A percentile compares a stretch with the other conserved stretches of the same genome.
phyloP scores from a whole-genome alignment of 208 protist genomes.

The Trypanosoma avium region DNA sequence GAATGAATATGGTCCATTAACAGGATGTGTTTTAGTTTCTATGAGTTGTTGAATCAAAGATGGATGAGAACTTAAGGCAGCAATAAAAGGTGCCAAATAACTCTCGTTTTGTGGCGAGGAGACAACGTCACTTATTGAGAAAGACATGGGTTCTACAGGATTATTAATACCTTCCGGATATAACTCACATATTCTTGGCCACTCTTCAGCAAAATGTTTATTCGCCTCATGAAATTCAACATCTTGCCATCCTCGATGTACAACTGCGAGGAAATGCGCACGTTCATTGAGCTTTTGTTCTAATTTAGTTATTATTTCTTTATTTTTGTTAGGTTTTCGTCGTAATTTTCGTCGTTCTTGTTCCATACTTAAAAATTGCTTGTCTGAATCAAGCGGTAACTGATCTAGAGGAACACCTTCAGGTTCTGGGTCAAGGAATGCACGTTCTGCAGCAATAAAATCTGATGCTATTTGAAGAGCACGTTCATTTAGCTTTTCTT shows the following conservation, averaged over 20 bases:
- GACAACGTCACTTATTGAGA: slow-evolving; percentile 29
- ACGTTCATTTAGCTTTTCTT: slow-evolving; percentile 51
- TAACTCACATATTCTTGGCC: slow-evolving; percentile 75
- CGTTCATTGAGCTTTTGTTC: slow-evolving; percentile 60
- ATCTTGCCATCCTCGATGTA: slow-evolving; percentile 80
- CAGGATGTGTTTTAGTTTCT: slow-evolving; percentile 47
- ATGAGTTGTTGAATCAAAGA: slow-evolving; percentile 73
- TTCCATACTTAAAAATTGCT: slow-evolving; percentile 69
- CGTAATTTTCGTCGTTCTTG: slow-evolving; percentile 61
- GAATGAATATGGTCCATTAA: slow-evolving; percentile 81
- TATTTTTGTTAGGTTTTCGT: slow-evolving; percentile 32
- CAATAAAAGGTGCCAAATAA: slow-evolving; percentile 79
- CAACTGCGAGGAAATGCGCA: slow-evolving; percentile 58
- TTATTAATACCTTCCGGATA: slow-evolving; percentile 62
- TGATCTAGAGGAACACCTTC: slow-evolving; percentile 64
- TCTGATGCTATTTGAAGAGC: slow-evolving; percentile 54
- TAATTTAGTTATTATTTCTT: slow-evolving; percentile 34
- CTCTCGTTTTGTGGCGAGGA: slow-evolving; percentile 50
- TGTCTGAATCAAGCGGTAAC: slow-evolving; percentile 71
- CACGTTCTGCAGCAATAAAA: slow-evolving; percentile 60
- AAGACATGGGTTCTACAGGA: slow-evolving; percentile 36
- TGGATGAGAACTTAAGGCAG: slow-evolving; percentile 61
- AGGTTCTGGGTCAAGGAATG: slow-evolving; percentile 76
- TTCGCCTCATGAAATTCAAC: slow-evolving; percentile 77
- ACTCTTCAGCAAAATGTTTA: slow-evolving; percentile 62